A percentile compares a stretch with the other conserved stretches of the same genome.
These are phyloP conservation scores for Gastrodia elata DNA, from an alignment of 106 monocot species.

Conservation along the genomic window DNA sequence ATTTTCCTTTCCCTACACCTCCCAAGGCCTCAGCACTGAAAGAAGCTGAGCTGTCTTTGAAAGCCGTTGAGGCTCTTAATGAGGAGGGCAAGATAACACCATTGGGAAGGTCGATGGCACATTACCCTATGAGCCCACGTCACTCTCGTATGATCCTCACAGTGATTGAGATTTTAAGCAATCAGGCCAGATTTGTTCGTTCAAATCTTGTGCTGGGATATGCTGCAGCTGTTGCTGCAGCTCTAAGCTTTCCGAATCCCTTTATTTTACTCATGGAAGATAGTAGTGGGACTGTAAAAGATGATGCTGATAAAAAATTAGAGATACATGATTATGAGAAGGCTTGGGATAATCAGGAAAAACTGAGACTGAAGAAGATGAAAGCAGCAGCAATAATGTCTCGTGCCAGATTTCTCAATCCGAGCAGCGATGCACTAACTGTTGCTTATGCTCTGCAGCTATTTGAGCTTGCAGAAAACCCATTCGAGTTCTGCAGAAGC, in stretches of 20 bases:
- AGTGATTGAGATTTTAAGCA: slow-evolving; percentile 50
- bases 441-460: slow-evolving; percentile 70
- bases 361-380: slow-evolving; percentile 28
- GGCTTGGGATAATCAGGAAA: slow-evolving; percentile 15
- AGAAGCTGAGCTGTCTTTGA: slow-evolving; percentile 79
- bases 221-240: slow-evolving; percentile 66
- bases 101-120: slow-evolving; percentile 79
- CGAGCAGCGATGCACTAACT: slow-evolving; percentile 74
- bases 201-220: slow-evolving; percentile 69
- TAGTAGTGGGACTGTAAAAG: slow-evolving; percentile 9
- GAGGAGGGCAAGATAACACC: slow-evolving; percentile 38
- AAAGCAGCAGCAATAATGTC: slow-evolving; percentile 42
- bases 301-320: slow-evolving; percentile 15
- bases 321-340: slow-evolving; percentile 6
- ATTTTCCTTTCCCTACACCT: slow-evolving; percentile 96
- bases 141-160: slow-evolving; percentile 89
- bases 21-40: slow-evolving; percentile 45
- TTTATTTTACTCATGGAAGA: slow-evolving; percentile 37
- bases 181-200: slow-evolving; percentile 32
- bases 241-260: slow-evolving; percentile 84
- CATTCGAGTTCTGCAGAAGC: slow-evolving; percentile 48
- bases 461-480: slow-evolving; percentile 59
- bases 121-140: slow-evolving; percentile 87
- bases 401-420: slow-evolving; percentile 51
- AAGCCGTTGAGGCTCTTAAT: slow-evolving; percentile 73